Conservation (phyloP, 768 basidiomycete species). For the Zangia roseola region DNA sequence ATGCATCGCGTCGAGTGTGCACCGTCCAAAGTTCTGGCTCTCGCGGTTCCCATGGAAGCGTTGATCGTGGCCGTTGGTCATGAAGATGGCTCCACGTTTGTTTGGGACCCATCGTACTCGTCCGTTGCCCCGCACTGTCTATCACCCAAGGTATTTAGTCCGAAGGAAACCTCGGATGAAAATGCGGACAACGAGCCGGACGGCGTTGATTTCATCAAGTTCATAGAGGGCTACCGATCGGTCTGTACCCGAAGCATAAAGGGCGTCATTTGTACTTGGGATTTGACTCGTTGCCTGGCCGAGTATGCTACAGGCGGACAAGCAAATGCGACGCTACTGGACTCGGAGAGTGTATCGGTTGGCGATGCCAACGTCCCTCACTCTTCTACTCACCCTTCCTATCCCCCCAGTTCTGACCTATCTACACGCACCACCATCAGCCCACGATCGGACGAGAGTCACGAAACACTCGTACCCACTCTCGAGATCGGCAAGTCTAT, state of each 20-base stretch:
- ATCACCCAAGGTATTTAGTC: not conserved
- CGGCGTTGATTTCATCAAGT: conserved; percentile 12
- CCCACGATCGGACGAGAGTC: no score
- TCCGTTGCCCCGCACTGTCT: conserved; percentile 5
- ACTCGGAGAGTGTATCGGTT: not conserved
- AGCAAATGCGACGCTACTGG: not conserved
- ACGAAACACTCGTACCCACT: no score
- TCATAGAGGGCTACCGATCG: conserved; percentile 2
- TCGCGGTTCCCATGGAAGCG: conserved; percentile 9
- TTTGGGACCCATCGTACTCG: conserved; percentile 15
- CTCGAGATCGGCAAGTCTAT: no score
- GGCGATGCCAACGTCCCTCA: no score
- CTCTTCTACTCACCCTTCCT: not conserved
- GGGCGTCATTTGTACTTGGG: conserved; percentile 16
- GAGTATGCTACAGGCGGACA: not conserved
- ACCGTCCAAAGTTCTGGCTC: conserved; percentile 6
- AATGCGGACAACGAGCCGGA: not conserved
- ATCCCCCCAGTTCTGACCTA: not conserved
- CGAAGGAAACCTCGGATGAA: not conserved
- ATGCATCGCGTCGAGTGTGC: conserved; percentile 6
- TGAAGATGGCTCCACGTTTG: conserved; percentile 13
- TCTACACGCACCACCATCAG: not conserved
- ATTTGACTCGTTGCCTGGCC: conserved; percentile 11
- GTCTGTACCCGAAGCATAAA: conserved; percentile 12
- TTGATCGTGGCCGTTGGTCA: conserved; percentile 12